A percentile compares a stretch with the other conserved stretches of the same genome.
Conservation (phyloP, 2,329 filamentous ascomycete species). For the Rhynchosporium agropyri region DNA sequence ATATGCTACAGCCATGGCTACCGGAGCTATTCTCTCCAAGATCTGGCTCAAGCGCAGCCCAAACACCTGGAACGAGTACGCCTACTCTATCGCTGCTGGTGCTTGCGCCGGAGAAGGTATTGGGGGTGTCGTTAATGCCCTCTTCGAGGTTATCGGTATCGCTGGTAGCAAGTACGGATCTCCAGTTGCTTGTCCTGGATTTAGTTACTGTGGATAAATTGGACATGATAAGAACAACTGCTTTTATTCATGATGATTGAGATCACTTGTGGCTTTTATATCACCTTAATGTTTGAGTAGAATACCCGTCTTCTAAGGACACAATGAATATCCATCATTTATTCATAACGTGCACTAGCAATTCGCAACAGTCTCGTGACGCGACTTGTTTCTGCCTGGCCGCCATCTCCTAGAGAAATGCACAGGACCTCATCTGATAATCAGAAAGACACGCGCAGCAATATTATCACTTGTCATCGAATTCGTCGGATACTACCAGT, state of each 20-base stretch:
- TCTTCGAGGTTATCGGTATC: constrained; percentile 2
- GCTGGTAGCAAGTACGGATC: constrained; percentile 11
- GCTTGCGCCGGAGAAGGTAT: constrained; percentile 13
- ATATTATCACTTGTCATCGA: no score
- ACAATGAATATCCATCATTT: constrained; percentile 5
- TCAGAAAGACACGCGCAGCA: no score
- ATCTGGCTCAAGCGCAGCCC: constrained; percentile 13
- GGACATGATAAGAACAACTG: not conserved
- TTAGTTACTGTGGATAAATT: constrained; percentile 1
- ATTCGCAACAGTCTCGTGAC: not conserved
- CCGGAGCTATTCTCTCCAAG: constrained; percentile 11
- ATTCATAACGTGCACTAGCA: not conserved
- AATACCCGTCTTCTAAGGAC: constrained; percentile 5
- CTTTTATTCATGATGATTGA: not conserved
- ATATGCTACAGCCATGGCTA: constrained; percentile 13
- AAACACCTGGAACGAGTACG: constrained; percentile 5
- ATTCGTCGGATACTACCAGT: no score
- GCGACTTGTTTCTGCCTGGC: constrained; percentile 33
- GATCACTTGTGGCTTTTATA: not conserved
- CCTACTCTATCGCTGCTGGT: constrained; percentile 9
- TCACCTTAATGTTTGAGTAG: constrained; percentile 9
- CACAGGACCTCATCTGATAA: no score
- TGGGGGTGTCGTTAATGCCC: constrained; percentile 8
- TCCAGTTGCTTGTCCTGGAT: not conserved
- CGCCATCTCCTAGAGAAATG: not conserved